Base-by-base conservation (phyloP, 2,329 filamentous ascomycete genomes). In the Setomelanomma holmii region DNA sequence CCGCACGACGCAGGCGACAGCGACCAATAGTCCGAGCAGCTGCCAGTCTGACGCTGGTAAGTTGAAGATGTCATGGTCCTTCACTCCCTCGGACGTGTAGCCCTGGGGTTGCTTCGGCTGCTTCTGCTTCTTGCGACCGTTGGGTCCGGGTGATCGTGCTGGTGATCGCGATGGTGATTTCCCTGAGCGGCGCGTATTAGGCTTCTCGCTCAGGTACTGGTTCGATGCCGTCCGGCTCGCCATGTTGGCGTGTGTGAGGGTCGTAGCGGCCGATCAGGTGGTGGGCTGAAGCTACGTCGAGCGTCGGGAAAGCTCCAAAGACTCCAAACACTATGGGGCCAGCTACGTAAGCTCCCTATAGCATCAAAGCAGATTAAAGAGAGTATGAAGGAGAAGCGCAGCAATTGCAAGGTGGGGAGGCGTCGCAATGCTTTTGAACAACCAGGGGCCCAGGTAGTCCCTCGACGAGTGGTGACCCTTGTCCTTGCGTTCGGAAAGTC, bases 41-140 rank as follows among this genome's bases (percentile, higher is more conserved):
- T 90, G 85, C 79, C 95, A 97, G 78, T 98, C 95, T 20, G 87
- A 88, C 51, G 84, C 78, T 30, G 93, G 91, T 19, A 99, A 86
- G 46, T 90, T 84, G 78, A 97, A 92, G 69, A 98, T 87, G 80
- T 98, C 92, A 79, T 97, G 88, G 79, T 99, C 90, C 61, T 85
- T 83, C 48, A 98, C 89, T 43, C 89, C 90, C 44, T 91, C 86
- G 1, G 89, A 92, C 50, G 86, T 84, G 79, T 91, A 93, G 67
- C 88, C 86, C 49, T 48, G 57, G 45, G 65, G 57, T 14, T 30
- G 27, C 50, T 61, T 54, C 49, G 67, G 58, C 36, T 66, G 53
- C 49, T 75, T 71, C 58, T 76, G 73, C 56, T 75, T 71, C 62
- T 72, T 72, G 48, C 61, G 60, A 21, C 57, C 62, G 40, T 69